Conservation (phyloP, 1,284 basidiomycete species). For the Tilletia setariae region DNA sequence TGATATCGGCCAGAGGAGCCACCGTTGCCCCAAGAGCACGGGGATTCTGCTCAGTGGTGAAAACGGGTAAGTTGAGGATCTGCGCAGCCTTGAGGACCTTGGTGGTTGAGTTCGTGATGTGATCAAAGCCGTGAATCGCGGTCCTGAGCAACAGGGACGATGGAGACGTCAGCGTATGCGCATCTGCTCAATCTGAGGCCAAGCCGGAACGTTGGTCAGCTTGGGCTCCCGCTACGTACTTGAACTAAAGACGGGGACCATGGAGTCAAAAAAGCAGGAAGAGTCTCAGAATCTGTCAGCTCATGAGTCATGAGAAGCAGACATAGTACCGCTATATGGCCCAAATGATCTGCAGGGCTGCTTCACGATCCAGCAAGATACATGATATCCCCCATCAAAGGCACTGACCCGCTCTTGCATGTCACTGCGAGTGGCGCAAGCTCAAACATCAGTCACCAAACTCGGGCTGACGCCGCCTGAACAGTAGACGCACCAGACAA, state of each 20-base stretch:
- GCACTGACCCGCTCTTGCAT: constrained; percentile 40
- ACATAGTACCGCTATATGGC: no score
- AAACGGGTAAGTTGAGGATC: constrained; percentile 68
- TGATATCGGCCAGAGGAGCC: constrained; percentile 61
- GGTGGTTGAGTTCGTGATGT: constrained; percentile 34
- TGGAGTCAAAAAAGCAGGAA: neutral
- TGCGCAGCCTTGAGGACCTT: constrained; percentile 53
- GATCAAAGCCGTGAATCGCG: constrained; percentile 40
- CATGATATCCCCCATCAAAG: neutral
- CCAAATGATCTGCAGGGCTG: no score
- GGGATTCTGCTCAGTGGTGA: constrained; percentile 79
- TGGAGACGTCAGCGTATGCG: neutral
- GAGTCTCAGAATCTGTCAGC: neutral
- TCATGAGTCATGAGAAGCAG: neutral
- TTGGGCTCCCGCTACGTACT: constrained; percentile 1
- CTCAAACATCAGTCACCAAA: neutral
- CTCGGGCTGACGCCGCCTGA: neutral
- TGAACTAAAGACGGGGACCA: neutral
- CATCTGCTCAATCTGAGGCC: no score
- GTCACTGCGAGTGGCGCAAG: constrained; percentile 22
- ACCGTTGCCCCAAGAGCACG: constrained; percentile 73
- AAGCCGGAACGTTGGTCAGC: neutral
- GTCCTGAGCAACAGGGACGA: constrained; percentile 22
- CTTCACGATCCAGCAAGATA: neutral
- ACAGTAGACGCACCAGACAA: constrained; percentile 28